phyloP scores from a whole-genome alignment of 768 basidiomycete genomes.

The Crepidotus variabilis region DNA sequence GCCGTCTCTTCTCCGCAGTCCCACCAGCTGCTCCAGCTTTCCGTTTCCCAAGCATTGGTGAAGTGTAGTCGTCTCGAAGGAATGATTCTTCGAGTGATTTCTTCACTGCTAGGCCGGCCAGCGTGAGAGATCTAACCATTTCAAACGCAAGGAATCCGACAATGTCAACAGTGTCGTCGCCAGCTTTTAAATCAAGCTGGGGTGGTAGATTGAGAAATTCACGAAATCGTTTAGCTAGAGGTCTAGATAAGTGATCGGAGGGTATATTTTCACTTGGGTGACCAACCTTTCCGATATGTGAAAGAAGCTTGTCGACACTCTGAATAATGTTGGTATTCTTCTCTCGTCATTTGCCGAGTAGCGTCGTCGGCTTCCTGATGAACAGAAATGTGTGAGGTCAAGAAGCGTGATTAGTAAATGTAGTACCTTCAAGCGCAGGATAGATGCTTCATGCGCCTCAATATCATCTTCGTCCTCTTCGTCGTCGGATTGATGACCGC shows the following conservation, averaged over 20 bases:
- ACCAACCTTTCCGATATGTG: constrained; percentile 89
- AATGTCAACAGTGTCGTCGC: constrained; percentile 94
- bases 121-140: constrained; percentile 90
- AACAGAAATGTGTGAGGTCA: no score
- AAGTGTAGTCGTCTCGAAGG: constrained; percentile 60
- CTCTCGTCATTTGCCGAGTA: constrained; percentile 92
- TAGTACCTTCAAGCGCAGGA: constrained; percentile 72
- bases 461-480: constrained; percentile 96
- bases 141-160: constrained; percentile 97
- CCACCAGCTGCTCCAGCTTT: constrained; percentile 48
- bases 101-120: constrained; percentile 84
- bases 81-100: constrained; percentile 71
- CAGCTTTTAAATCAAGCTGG: constrained; percentile 83
- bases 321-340: constrained; percentile 96
- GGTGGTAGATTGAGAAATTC: constrained; percentile 90
- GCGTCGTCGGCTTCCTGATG: constrained; percentile 95
- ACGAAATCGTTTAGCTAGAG: constrained; percentile 84
- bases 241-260: background rate
- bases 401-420: no score
- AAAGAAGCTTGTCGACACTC: constrained; percentile 96
- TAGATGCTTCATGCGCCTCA: constrained; percentile 93
- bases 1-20: constrained; percentile 47
- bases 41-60: constrained; percentile 67
- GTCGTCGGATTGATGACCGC: constrained; percentile 83
- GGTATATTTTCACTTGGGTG: background rate